Conservation (phyloP, 1,139 yeast genomes). For the Diutina siamensis region DNA sequence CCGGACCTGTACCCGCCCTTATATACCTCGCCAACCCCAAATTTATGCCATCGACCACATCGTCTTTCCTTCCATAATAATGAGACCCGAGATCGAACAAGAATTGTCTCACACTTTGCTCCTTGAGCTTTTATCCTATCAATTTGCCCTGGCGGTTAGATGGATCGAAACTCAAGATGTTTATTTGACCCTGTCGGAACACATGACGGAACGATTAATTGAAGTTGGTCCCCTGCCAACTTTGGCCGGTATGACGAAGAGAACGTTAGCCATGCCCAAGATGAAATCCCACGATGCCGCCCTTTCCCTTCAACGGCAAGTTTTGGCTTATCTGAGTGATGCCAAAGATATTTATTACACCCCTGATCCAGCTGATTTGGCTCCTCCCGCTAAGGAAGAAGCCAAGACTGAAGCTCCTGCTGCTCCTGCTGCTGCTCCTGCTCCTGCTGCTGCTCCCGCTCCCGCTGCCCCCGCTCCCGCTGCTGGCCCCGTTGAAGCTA, state of each 20-base stretch:
- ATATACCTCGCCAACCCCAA: background rate
- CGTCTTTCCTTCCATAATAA: constrained; percentile 13
- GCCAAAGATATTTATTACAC: constrained; percentile 94
- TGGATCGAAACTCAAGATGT: constrained; percentile 99
- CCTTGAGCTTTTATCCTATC: constrained; percentile 94
- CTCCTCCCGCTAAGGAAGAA: constrained; percentile 29
- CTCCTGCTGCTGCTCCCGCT: constrained; percentile 49
- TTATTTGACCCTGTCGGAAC: constrained; percentile 59
- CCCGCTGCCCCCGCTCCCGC: constrained; percentile 39
- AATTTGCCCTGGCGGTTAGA: constrained; percentile 98
- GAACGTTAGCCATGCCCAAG: constrained; percentile 82
- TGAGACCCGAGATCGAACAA: constrained; percentile 98
- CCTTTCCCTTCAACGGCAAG: constrained; percentile 90
- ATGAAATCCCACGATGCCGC: constrained; percentile 98
- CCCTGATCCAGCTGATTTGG: constrained; percentile 65
- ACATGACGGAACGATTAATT: constrained; percentile 92
- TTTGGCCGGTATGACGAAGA: constrained; percentile 94
- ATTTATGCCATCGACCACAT: background rate
- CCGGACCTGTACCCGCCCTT: background rate
- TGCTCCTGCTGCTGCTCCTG: constrained; percentile 37
- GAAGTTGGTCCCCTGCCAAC: constrained; percentile 99
- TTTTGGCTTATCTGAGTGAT: constrained; percentile 89
- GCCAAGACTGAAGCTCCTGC: constrained; percentile 12
- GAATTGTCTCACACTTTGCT: constrained; percentile 90
- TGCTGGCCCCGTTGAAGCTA: constrained; percentile 66